phyloP scores from a whole-genome alignment of 2,329 filamentous ascomycete species.

The Aspergillus transmontanensis region DNA sequence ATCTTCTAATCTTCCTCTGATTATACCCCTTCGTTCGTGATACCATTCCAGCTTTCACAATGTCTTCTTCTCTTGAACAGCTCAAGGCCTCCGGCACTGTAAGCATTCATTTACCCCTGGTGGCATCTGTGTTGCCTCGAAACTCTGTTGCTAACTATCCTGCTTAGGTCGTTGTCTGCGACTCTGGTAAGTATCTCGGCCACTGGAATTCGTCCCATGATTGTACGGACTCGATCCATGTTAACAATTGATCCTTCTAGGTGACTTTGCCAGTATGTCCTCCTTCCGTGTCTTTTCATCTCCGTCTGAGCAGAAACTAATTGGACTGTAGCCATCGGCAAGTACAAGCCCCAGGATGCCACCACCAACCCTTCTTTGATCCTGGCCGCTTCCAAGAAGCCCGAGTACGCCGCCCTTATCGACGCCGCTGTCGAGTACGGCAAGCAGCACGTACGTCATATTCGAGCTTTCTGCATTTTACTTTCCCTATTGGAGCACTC shows the following conservation, averaged over 20 bases:
- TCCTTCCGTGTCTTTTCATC: constrained; percentile 12
- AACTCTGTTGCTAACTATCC: constrained; percentile 18
- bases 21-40: constrained; percentile 2
- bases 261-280: constrained; percentile 76
- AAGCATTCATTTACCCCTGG: constrained; percentile 49
- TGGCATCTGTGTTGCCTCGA: neutral
- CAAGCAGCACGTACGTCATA: constrained; percentile 67
- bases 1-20: constrained; percentile 10
- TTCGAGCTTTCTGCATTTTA: neutral
- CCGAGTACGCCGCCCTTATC: constrained; percentile 91
- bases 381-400: constrained; percentile 96
- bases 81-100: constrained; percentile 96
- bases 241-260: constrained; percentile 42
- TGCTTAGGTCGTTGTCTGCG: constrained; percentile 84
- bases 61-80: constrained; percentile 92
- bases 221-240: constrained; percentile 30
- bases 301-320: neutral
- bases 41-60: constrained; percentile 43
- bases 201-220: neutral
- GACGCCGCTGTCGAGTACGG: constrained; percentile 82
- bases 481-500: neutral
- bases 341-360: constrained; percentile 99
- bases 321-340: constrained; percentile 74
- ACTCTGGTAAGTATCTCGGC: constrained; percentile 72
- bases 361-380: constrained; percentile 99